Evolutionary conservation across 257 asterid genomes (phyloP).

Genomic region (Lantana camara): DNA sequence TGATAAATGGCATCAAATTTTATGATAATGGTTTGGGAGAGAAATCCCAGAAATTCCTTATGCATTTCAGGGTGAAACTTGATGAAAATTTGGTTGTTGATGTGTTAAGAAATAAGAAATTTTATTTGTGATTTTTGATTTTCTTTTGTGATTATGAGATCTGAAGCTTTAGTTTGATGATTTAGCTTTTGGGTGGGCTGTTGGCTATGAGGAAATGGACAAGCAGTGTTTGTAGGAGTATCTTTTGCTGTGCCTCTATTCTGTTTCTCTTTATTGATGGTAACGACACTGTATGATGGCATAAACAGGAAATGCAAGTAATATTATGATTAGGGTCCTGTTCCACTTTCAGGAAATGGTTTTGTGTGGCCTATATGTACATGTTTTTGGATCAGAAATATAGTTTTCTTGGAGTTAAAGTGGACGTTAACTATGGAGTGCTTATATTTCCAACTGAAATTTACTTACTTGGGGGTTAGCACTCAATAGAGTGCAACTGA

Average conservation of each 20-base stretch:
- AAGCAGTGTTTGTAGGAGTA: neutral
- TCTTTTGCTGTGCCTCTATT: neutral
- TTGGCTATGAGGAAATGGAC: neutral
- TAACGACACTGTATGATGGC: neutral
- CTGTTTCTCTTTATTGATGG: slow-evolving; percentile 8
- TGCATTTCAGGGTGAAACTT: too few species aligned
- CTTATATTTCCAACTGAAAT: neutral
- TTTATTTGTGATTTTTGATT: too few species aligned
- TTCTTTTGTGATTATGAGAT: too few species aligned
- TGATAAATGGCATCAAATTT: too few species aligned
- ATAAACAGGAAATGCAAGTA: neutral
- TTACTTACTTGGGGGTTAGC: neutral
- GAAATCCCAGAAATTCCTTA: too few species aligned
- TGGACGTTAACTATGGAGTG: neutral
- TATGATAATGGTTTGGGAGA: too few species aligned
- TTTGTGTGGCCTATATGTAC: neutral
- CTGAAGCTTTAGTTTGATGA: too few species aligned
- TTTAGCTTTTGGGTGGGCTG: too few species aligned
- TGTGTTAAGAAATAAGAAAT: too few species aligned
- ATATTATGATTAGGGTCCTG: neutral
- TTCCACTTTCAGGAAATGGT: neutral
- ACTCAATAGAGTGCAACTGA: too few species aligned
- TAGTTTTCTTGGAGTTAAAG: slow-evolving; percentile 11
- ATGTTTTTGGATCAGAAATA: slow-evolving; percentile 6
- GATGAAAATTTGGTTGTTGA: too few species aligned